Conservation (phyloP, 192 early-diverging fungal species). For the Coemansia sp. region DNA sequence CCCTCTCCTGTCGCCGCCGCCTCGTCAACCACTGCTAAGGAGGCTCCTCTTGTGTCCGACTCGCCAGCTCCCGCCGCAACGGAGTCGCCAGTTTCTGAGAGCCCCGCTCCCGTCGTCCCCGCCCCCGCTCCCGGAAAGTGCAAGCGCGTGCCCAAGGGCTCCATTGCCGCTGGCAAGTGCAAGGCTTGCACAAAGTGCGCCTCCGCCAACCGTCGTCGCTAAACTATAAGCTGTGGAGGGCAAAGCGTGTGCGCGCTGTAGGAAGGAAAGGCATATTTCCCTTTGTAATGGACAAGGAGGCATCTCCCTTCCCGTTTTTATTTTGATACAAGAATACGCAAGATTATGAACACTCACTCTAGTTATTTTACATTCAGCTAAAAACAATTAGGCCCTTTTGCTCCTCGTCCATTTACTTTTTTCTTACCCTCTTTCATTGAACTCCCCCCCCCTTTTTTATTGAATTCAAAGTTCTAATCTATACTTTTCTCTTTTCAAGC, state of each 20-base stretch:
- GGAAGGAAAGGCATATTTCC: too few relatives aligned
- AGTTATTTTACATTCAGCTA: too few relatives aligned
- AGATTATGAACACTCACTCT: neutral
- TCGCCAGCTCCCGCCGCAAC: neutral
- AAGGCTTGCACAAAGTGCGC: slow-evolving; percentile 54
- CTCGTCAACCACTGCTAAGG: too few relatives aligned
- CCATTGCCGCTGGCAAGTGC: slow-evolving; percentile 57
- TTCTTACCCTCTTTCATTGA: neutral
- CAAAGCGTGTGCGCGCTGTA: too few relatives aligned
- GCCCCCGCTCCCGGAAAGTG: slow-evolving; percentile 35
- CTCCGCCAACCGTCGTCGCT: slow-evolving; percentile 29
- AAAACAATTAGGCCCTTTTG: neutral
- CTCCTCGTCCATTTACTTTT: neutral
- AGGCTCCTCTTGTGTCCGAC: too few relatives aligned
- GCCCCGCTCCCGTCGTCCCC: neutral
- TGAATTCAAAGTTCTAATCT: too few relatives aligned
- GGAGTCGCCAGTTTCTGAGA: neutral
- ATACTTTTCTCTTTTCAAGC: too few relatives aligned
- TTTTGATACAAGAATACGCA: neutral
- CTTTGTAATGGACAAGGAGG: too few relatives aligned
- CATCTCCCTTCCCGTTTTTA: too few relatives aligned
- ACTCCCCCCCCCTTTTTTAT: too few relatives aligned
- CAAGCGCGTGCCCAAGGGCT: slow-evolving; percentile 54
- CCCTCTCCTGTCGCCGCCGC: neutral
- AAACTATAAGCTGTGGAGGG: neutral